Base-by-base conservation (phyloP, 179 eudicot genomes). In the Carnegiea gigantea region DNA sequence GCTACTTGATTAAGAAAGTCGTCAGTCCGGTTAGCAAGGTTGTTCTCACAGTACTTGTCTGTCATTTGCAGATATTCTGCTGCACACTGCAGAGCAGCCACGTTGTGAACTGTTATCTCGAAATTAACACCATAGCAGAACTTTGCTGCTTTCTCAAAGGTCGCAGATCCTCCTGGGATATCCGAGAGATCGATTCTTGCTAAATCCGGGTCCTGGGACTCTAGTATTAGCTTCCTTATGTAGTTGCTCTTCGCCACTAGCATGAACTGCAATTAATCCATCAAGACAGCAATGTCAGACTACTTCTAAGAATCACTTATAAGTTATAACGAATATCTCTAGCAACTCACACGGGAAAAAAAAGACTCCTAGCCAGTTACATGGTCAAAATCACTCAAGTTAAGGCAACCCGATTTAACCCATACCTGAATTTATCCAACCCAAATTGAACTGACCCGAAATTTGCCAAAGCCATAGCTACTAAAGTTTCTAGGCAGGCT, bases 41-140 rank as follows among this genome's bases (percentile, higher is more conserved):
- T 96, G 46, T 86, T 86, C 20, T 92, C 97, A 38, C 90, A 91
- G 74, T 85, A 96, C 59, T 87, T 88, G 53, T 96, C 98, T 0
- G 91, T 92, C 99, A 96, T 96, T 75, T 94, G 89, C 48, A 94
- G 84, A 78, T 88, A 94, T 88, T 96, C 98, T 0, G 99, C 95
- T 2, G 99, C 99, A 57, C 99, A 96, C 26, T 96, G 86, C 0
- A 96, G 93, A 43, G 95, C 93, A 2, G 93, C 99, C 21, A 92
- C 98, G 78, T 92, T 96, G 59, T 94, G 93, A 2, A 96, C 92
- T 12, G 98, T 96, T 83, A 94, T 95, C 88, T 95, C 98, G 26
- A 95, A 95, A 30, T 95, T 95, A 4, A 95, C 94, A 14, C 95
- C 97, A 72, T 96, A 96, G 79, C 99, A 96, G 86, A 96, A 96